Evolutionary conservation across 495 filamentous ascomycete species (phyloP), one percentile per base, ranked within the genome.

Genomic region (Pseudomonodictys pantanalensis): DNA sequence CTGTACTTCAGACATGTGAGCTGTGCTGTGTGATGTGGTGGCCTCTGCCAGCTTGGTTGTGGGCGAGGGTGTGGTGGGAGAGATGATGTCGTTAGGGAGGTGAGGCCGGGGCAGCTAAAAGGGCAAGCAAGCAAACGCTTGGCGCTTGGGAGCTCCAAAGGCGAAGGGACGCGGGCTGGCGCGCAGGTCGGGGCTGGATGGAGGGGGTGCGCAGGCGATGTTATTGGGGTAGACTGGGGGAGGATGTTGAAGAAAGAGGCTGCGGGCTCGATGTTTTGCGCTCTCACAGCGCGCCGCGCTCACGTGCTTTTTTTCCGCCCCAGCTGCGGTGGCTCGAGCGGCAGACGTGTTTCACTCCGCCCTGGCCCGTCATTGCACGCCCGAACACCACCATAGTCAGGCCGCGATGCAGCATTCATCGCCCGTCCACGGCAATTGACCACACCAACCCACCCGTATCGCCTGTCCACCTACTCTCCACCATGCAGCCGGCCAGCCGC

Each of bases 1-100:
- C 78, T 91, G 86, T 76, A 89, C 85, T 82, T 97, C 93, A 80
- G 93, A 95, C 92, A 98, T 96, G 73, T 78, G 69, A 66, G 51
- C 18, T 62, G 43, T 64, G 64, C 52, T 56, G 50, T 65, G 60
- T 45, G 53, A n/a, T 33, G 38, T 26, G 15, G n/a, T 35, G 33
- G 39, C 15, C 33, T 52, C 29, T 29, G 28, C 52, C 30, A 58
- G 32, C n/a, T 49, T 43, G 50, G 33, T 56, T 43, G 48, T 11
- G 46, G 45, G 30, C 17, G 46, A 43, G 30, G 18, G 32, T 29
- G 41, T 15, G 38, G 41, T 38, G 10, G 15, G n/a, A 2, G 49
- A 52, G 46, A 51, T 29, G 56, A 32, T 41, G 56, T 3, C 43
- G 45, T 23, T 17, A 50, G 45, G 56, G 39, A 60, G 56, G 48